Conservation (phyloP, 108 stramenopile genomes). For the Cyclotella atomus region DNA sequence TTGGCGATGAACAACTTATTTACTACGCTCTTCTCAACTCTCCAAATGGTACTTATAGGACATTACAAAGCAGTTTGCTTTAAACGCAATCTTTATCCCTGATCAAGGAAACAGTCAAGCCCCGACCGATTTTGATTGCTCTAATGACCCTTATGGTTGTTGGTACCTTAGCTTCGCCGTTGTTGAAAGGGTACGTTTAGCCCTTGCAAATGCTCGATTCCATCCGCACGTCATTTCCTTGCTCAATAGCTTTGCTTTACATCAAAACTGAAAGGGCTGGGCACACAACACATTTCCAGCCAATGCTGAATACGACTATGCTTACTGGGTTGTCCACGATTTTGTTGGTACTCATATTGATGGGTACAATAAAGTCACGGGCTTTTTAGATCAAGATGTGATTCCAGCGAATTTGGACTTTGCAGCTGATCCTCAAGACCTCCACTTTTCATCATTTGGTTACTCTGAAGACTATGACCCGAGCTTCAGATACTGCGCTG, state of each 20-base stretch:
- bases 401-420: slow-evolving; percentile 18
- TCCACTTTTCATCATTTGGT: slow-evolving; percentile 19
- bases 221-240: too few relatives aligned
- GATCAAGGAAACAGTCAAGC: slow-evolving; percentile 17
- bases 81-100: slow-evolving; percentile 16
- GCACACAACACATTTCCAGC: slow-evolving; percentile 12
- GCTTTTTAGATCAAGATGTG: slow-evolving; percentile 23
- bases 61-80: slow-evolving; percentile 18
- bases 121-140: slow-evolving; percentile 32
- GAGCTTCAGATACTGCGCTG: slow-evolving; percentile 24
- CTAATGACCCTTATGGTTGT: slow-evolving; percentile 32
- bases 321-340: slow-evolving; percentile 25
- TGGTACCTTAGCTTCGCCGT: slow-evolving; percentile 37
- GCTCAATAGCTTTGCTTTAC: too few relatives aligned
- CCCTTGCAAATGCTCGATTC: too few relatives aligned
- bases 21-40: too few relatives aligned
- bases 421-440: not conserved
- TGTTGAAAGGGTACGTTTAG: too few relatives aligned
- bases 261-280: slow-evolving; percentile 32
- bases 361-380: slow-evolving; percentile 17
- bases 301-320: slow-evolving; percentile 37
- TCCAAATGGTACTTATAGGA: not conserved
- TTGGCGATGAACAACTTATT: too few relatives aligned
- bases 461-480: slow-evolving; percentile 38
- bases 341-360: slow-evolving; percentile 8